These are phyloP conservation scores for Yarrowia galli DNA, from an alignment of 1,139 yeast species.

Conservation along the genomic window DNA sequence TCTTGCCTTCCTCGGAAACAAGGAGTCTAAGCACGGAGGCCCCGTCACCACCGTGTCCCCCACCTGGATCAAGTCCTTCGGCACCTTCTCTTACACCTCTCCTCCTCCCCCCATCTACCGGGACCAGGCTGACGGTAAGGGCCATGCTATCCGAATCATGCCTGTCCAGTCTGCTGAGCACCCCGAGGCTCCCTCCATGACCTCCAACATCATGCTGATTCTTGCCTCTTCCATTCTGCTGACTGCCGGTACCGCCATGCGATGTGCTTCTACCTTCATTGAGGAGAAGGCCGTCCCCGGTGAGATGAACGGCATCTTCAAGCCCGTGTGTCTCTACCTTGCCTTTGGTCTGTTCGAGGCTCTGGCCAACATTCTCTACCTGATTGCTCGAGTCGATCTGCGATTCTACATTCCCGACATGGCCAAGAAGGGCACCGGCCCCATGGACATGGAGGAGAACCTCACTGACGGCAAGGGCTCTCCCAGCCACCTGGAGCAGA, in stretches of 20 bases:
- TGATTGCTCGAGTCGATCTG: slow-evolving; percentile 71
- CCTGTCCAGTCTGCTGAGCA: slow-evolving; percentile 50
- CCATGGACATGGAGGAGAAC: slow-evolving; percentile 22
- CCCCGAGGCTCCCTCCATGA: slow-evolving; percentile 54
- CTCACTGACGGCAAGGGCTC: slow-evolving; percentile 25
- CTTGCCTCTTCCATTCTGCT: slow-evolving; percentile 61
- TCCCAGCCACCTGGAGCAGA: slow-evolving; percentile 29
- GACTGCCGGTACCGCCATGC: slow-evolving; percentile 62
- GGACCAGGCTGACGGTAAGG: slow-evolving; percentile 53
- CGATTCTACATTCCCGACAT: slow-evolving; percentile 79
- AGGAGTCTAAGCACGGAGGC: slow-evolving; percentile 45
- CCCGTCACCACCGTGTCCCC: slow-evolving; percentile 57
- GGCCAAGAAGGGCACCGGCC: slow-evolving; percentile 35
- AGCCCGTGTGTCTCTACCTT: slow-evolving; percentile 69
- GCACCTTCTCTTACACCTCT: slow-evolving; percentile 50
- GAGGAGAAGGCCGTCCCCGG: slow-evolving; percentile 38
- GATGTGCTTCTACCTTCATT: slow-evolving; percentile 63
- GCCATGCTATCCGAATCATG: slow-evolving; percentile 56
- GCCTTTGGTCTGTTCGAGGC: slow-evolving; percentile 73
- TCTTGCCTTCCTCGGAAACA: slow-evolving; percentile 54
- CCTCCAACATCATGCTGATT: slow-evolving; percentile 54
- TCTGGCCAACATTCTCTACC: slow-evolving; percentile 61
- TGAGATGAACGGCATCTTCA: slow-evolving; percentile 51
- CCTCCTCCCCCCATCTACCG: slow-evolving; percentile 42
- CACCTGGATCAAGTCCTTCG: slow-evolving; percentile 46